These are phyloP conservation scores for Cutaneotrichosporon sp. DNA, from an alignment of 1,284 basidiomycete genomes.

Conservation along the genomic window DNA sequence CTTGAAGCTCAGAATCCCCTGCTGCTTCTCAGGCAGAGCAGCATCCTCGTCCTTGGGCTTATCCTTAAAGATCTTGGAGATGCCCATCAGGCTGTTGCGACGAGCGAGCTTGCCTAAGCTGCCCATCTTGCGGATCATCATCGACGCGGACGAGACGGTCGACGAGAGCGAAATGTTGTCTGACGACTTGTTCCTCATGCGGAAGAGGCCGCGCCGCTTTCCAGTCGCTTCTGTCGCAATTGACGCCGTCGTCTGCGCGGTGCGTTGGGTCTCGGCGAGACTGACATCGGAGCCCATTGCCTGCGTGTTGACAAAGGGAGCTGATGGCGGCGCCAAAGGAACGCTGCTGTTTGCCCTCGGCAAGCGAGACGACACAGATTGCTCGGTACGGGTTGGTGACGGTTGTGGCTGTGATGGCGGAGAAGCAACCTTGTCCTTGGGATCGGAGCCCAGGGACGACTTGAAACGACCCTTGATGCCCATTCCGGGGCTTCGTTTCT, in stretches of 20 bases:
- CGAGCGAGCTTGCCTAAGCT: slow-evolving; percentile 86
- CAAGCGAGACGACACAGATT: background rate
- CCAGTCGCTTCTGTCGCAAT: slow-evolving; percentile 12
- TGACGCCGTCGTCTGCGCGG: slow-evolving; percentile 25
- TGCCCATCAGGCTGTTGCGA: slow-evolving; percentile 78
- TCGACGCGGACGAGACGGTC: slow-evolving; percentile 91
- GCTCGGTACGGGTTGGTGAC: slow-evolving; percentile 10
- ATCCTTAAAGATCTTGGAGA: slow-evolving; percentile 92
- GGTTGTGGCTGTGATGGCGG: slow-evolving; percentile 12
- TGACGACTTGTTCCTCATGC: slow-evolving; percentile 86
- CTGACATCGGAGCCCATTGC: slow-evolving; percentile 39
- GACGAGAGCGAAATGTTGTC: slow-evolving; percentile 96
- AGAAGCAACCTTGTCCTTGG: slow-evolving; percentile 23
- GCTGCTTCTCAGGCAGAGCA: slow-evolving; percentile 41
- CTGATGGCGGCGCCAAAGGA: slow-evolving; percentile 24
- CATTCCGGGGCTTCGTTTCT: slow-evolving; percentile 47
- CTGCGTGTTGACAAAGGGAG: slow-evolving; percentile 29
- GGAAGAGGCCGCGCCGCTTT: slow-evolving; percentile 57
- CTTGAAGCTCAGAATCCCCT: slow-evolving; percentile 42
- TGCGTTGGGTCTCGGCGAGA: slow-evolving; percentile 41
- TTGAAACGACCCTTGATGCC: slow-evolving; percentile 62
- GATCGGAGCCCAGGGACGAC: slow-evolving; percentile 55
- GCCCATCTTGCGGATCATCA: slow-evolving; percentile 96
- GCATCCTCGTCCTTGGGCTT: slow-evolving; percentile 62
- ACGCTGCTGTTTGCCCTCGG: slow-evolving; percentile 5